A percentile compares a stretch with the other conserved stretches of the same genome.
Conservation (phyloP, 176 grass and related monocot genomes). For the Carex scoparia region DNA sequence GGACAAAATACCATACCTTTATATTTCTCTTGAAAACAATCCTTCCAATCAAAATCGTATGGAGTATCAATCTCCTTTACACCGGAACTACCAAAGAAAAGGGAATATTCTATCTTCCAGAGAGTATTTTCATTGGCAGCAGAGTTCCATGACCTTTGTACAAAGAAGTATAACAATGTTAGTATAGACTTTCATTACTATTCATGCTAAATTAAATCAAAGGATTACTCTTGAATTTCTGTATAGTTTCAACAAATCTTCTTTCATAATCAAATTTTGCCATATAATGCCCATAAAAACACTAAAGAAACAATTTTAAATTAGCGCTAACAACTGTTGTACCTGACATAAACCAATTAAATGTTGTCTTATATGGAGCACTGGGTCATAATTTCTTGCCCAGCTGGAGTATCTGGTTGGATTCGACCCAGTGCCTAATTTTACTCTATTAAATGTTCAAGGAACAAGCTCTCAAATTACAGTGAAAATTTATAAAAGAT, state of each 20-base stretch:
- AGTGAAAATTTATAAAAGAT: background rate
- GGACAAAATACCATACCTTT: constrained; percentile 26
- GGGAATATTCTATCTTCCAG: too few relatives aligned
- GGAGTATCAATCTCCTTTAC: constrained; percentile 11
- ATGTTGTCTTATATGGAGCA: background rate
- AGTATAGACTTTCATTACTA: background rate
- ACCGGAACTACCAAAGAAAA: constrained; percentile 38
- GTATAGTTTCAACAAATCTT: constrained; percentile 8
- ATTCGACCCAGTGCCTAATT: background rate
- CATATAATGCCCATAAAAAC: background rate
- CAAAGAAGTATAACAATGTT: background rate
- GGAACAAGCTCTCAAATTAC: background rate
- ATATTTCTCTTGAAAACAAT: constrained; percentile 44
- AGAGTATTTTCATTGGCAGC: too few relatives aligned
- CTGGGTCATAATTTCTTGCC: background rate
- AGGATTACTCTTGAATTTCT: constrained; percentile 14
- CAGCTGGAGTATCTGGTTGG: background rate
- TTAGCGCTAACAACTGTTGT: background rate
- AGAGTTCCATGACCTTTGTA: too few relatives aligned
- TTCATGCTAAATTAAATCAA: constrained; percentile 11
- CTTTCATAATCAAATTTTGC: background rate
- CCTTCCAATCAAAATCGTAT: constrained; percentile 42
- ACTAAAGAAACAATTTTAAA: background rate
- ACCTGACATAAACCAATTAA: background rate
- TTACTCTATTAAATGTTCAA: background rate